Percentiles rank a stretch among this genome's conserved stretches.
phyloP scores from a whole-genome alignment of 2,329 filamentous ascomycete genomes.

The Westerdykella ornata region DNA sequence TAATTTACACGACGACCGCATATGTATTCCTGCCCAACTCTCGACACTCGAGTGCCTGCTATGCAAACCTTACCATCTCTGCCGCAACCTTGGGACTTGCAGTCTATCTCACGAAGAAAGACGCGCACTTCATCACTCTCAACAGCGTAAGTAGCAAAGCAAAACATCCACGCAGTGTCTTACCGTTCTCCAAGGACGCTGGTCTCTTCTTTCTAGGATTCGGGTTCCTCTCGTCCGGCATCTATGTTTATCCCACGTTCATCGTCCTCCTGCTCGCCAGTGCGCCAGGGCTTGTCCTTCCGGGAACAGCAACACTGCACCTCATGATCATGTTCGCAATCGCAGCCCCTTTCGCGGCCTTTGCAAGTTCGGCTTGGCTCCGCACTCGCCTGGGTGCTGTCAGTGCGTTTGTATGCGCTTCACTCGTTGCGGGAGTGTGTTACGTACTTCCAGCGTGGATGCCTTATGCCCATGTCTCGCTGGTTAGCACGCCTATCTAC shows the following conservation, averaged over 20 bases:
- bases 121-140: neutral
- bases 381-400: slow-evolving; percentile 5
- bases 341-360: slow-evolving; percentile 5
- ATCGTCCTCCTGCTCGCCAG: slow-evolving; percentile 7
- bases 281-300: slow-evolving; percentile 1
- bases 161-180: neutral
- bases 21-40: neutral
- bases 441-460: slow-evolving; percentile 3
- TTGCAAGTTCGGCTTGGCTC: neutral
- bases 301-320: neutral
- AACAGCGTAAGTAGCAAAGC: neutral
- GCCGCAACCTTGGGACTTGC: slow-evolving; percentile 6
- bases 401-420: slow-evolving; percentile 4
- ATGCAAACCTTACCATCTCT: slow-evolving; percentile 3
- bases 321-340: slow-evolving; percentile 4
- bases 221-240: slow-evolving; percentile 4
- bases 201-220: slow-evolving; percentile 6
- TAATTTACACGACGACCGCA: slow-evolving; percentile 9
- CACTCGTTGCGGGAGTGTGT: slow-evolving; percentile 1
- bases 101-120: slow-evolving; percentile 4
- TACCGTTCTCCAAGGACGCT: slow-evolving; percentile 1
- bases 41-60: neutral
- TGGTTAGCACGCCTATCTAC: slow-evolving; percentile 2
- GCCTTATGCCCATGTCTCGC: slow-evolving; percentile 1
- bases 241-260: slow-evolving; percentile 12